Conservation (phyloP, 129 eudicot genomes). For the Erigeron canadensis region DNA sequence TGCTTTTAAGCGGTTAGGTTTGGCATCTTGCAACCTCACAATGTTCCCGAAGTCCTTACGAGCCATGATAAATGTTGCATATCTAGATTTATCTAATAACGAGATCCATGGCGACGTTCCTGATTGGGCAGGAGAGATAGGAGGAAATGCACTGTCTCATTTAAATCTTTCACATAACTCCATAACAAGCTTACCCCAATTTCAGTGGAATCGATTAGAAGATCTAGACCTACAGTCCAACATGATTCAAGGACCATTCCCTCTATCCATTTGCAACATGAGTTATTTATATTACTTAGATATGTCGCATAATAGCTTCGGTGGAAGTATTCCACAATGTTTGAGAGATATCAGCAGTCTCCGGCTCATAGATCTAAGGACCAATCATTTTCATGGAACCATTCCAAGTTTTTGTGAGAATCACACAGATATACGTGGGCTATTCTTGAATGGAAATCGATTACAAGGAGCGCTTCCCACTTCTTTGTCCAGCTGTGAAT, state of each 20-base stretch:
- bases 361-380: too few relatives aligned
- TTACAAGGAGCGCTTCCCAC: too few relatives aligned
- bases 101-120: neutral
- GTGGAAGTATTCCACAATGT: neutral
- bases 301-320: neutral
- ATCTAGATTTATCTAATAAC: conserved; percentile 5
- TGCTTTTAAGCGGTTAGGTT: neutral
- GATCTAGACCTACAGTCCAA: neutral
- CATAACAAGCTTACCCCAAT: neutral
- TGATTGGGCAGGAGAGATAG: conserved; percentile 1
- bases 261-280: conserved; percentile 25
- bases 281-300: neutral
- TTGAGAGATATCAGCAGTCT: neutral
- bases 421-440: too few relatives aligned
- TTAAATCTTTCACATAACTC: conserved; percentile 26
- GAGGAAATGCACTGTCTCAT: neutral
- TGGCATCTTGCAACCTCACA: neutral
- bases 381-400: too few relatives aligned
- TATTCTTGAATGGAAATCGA: too few relatives aligned
- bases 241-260: conserved; percentile 12
- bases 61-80: neutral
- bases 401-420: too few relatives aligned
- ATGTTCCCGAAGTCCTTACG: neutral
- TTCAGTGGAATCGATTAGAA: neutral
- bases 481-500: too few relatives aligned